Conservation (phyloP, 345 rosid genomes). For the Eucalyptus erythrocorys region DNA sequence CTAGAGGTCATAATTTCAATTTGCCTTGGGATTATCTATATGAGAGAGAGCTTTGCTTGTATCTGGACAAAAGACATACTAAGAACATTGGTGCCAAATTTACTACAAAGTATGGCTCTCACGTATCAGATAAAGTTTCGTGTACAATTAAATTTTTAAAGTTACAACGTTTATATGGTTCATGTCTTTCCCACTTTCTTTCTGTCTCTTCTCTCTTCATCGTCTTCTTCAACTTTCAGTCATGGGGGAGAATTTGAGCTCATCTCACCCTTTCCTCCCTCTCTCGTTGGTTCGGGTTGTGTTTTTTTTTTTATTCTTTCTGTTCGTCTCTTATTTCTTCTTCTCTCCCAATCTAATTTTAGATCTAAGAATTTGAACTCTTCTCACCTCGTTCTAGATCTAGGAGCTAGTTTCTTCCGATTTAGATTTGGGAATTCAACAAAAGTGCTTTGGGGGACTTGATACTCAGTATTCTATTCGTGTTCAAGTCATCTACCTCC, state of each 20-base stretch:
- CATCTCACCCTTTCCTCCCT: background rate
- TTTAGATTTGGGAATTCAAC: background rate
- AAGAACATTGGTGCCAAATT: background rate
- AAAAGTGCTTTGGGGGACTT: background rate
- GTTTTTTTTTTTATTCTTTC: too few species aligned
- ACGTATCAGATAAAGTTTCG: background rate
- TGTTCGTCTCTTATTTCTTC: too few species aligned
- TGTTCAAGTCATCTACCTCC: background rate
- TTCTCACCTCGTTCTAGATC: background rate
- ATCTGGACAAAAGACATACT: background rate
- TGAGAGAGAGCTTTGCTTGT: background rate
- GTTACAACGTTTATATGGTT: background rate
- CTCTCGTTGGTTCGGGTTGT: background rate
- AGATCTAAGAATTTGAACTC: background rate
- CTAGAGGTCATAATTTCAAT: background rate
- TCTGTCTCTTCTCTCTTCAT: background rate
- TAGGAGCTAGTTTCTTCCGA: background rate
- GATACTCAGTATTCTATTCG: accelerated
- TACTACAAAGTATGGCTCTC: background rate
- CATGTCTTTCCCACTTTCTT: background rate
- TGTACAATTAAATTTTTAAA: too few species aligned
- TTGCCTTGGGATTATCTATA: background rate
- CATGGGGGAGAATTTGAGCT: background rate
- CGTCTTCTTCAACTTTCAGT: too few species aligned
- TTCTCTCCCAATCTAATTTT: background rate